Percentiles rank a stretch among this genome's conserved stretches.
Conservation (phyloP, 23 red algal species). For the Gracilaria gracilis region DNA sequence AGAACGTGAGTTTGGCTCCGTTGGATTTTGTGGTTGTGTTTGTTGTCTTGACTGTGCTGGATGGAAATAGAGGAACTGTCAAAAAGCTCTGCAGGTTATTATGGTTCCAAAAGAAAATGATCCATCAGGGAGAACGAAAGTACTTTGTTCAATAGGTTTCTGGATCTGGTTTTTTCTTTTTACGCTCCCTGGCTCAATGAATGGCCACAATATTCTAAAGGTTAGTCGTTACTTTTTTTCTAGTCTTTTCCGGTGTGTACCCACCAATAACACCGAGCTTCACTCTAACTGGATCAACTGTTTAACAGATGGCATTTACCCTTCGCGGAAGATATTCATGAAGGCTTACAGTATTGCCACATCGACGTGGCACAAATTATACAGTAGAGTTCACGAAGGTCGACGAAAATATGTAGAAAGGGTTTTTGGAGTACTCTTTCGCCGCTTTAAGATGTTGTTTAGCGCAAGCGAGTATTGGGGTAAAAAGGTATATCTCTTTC, state of each 20-base stretch:
- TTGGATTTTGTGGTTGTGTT: slow-evolving; percentile 38
- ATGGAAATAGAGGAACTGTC: slow-evolving; percentile 50
- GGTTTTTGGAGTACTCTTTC: no score
- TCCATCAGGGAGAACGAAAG: slow-evolving; percentile 14
- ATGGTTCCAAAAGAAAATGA: slow-evolving; percentile 21
- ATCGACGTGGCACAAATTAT: no score
- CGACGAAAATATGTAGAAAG: no score
- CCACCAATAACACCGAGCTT: neutral
- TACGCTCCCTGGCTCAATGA: neutral
- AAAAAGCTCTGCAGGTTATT: slow-evolving; percentile 27
- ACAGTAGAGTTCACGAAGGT: neutral
- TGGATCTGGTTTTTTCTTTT: slow-evolving; percentile 37
- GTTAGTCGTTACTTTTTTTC: slow-evolving; percentile 16
- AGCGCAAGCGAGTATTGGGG: no score
- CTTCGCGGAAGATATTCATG: slow-evolving; percentile 14
- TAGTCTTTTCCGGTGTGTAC: neutral
- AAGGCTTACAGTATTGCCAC: neutral
- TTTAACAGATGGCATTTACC: slow-evolving; percentile 39
- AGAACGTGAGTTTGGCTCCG: neutral
- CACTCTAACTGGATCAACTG: neutral
- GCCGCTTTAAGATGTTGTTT: no score
- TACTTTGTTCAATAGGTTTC: slow-evolving; percentile 27
- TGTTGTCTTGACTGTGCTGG: slow-evolving; percentile 18
- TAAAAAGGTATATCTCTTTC: no score
- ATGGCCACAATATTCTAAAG: slow-evolving; percentile 42